Evolutionary conservation across 2,329 filamentous ascomycete genomes (phyloP).

Genomic region (Colletotrichum sp.): DNA sequence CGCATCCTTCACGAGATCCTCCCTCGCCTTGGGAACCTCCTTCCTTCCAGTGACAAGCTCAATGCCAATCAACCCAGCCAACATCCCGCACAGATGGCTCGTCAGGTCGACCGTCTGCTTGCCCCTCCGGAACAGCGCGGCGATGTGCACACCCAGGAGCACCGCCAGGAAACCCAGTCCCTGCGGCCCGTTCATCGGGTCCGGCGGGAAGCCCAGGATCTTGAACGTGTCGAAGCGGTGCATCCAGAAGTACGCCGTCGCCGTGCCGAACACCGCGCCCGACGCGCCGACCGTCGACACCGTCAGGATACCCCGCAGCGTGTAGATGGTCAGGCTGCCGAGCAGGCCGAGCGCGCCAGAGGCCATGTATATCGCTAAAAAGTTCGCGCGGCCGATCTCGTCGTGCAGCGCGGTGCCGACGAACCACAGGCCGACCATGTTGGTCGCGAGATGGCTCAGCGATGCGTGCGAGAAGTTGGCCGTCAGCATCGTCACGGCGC

Average conservation of each 20-base stretch:
- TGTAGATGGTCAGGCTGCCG: slow-evolving; percentile 57
- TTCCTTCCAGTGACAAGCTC: slow-evolving; percentile 30
- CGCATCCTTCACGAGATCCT: slow-evolving; percentile 7
- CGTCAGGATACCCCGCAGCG: slow-evolving; percentile 49
- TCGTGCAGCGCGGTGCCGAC: slow-evolving; percentile 73
- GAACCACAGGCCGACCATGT: slow-evolving; percentile 70
- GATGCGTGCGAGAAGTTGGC: slow-evolving; percentile 74
- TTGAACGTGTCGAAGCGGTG: slow-evolving; percentile 62
- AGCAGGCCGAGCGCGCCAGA: slow-evolving; percentile 65
- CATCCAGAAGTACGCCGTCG: slow-evolving; percentile 67
- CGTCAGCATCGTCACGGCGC: slow-evolving; percentile 65
- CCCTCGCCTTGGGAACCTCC: slow-evolving; percentile 23
- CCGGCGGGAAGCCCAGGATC: slow-evolving; percentile 62
- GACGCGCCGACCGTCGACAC: slow-evolving; percentile 70
- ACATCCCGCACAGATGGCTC: slow-evolving; percentile 59
- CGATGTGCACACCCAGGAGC: slow-evolving; percentile 54
- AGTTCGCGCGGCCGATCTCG: slow-evolving; percentile 71
- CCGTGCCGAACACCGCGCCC: slow-evolving; percentile 66
- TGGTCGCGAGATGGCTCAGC: slow-evolving; percentile 64
- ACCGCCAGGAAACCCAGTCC: slow-evolving; percentile 60
- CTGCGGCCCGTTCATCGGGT: slow-evolving; percentile 55
- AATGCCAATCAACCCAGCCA: slow-evolving; percentile 48
- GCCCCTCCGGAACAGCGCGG: slow-evolving; percentile 47
- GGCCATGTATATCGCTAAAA: slow-evolving; percentile 70
- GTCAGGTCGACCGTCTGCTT: slow-evolving; percentile 53